Evolutionary conservation across 257 asterid genomes (phyloP), one percentile per base, ranked within the genome.

Genomic region (Parsonsia alboflavescens): DNA sequence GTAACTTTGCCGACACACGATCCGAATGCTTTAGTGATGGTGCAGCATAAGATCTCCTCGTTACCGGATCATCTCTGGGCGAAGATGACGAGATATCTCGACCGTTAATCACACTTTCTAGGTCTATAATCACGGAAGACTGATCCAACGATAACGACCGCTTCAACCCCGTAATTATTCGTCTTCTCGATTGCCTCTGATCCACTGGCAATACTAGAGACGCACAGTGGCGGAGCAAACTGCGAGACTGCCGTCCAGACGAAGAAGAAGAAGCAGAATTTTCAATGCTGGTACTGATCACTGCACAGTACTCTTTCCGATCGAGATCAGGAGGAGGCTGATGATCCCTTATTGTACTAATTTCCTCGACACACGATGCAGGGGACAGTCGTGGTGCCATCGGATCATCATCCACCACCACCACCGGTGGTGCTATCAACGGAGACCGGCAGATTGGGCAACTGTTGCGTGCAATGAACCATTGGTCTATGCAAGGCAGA

Each of bases 361-460:
- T 44, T 5, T 59, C 62, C 15, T 28, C 50, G 24, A 8, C 8
- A 17, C 17, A 42, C 0, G 39, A 33, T 33, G 39, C 39, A 33
- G 57, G 28, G 2, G 67, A 71, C 9, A 21, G 39, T 3, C 49
- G 4, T 21, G 33, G 21, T 0, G 22, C 11, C 11, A 16, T 19
- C 11, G 50, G 52, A 49, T 56, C 53, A 5, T 57, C 4, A 2
- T 57, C 4, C 1, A 49, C n/a, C 42, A 36, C n/a, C 42, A 36
- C 49, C 10, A 3, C 39, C 39, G 39, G 39, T 3, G n/a, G 41
- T 15, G 48, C 66, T 2, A 57, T 66, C 15, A 85, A 72, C 12
- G 88, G 78, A 15, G 84, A 83, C n/a, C 96, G 77, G 75, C 96
- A 90, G 50, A 87, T 13, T 2, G 96, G 96, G 44, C 96, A 90